phyloP scores from a whole-genome alignment of 345 rosid species.

The Turnera subulata region DNA sequence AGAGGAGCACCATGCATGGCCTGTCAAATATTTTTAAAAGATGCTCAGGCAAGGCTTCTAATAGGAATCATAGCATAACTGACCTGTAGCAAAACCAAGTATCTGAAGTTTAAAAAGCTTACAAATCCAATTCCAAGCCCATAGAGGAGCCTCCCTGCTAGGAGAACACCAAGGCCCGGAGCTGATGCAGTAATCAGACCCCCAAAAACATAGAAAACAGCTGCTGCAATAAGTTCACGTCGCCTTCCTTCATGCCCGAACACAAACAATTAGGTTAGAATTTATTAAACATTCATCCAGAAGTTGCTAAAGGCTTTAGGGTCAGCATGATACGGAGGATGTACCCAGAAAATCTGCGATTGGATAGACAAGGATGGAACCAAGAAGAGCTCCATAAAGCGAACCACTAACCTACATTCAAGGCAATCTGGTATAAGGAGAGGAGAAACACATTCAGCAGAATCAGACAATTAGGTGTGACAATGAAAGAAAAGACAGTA shows the following conservation, averaged over 20 bases:
- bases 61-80: background rate
- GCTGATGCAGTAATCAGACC: slow-evolving; percentile 56
- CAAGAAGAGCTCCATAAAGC: slow-evolving; percentile 92
- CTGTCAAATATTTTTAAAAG: slow-evolving; percentile 35
- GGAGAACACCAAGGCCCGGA: slow-evolving; percentile 64
- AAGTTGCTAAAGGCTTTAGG: background rate
- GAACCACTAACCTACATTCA: slow-evolving; percentile 86
- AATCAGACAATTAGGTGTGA: slow-evolving; percentile 8
- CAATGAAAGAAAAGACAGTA: slow-evolving; percentile 7
- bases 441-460: slow-evolving; percentile 1
- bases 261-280: slow-evolving; percentile 1
- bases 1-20: slow-evolving; percentile 99
- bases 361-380: slow-evolving; percentile 80
- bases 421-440: slow-evolving; percentile 5
- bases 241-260: slow-evolving; percentile 60
- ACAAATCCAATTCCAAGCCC: slow-evolving; percentile 93
- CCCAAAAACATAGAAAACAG: slow-evolving; percentile 61
- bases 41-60: slow-evolving; percentile 1
- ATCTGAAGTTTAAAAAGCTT: slow-evolving; percentile 28
- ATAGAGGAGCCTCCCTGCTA: slow-evolving; percentile 76
- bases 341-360: slow-evolving; percentile 88
- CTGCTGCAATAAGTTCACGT: slow-evolving; percentile 71
- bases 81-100: background rate
- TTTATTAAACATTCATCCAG: background rate
- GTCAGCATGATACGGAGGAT: slow-evolving; percentile 13